Base-by-base conservation (phyloP, 2,329 filamentous ascomycete genomes). In the Furcasterigmium sp. region DNA sequence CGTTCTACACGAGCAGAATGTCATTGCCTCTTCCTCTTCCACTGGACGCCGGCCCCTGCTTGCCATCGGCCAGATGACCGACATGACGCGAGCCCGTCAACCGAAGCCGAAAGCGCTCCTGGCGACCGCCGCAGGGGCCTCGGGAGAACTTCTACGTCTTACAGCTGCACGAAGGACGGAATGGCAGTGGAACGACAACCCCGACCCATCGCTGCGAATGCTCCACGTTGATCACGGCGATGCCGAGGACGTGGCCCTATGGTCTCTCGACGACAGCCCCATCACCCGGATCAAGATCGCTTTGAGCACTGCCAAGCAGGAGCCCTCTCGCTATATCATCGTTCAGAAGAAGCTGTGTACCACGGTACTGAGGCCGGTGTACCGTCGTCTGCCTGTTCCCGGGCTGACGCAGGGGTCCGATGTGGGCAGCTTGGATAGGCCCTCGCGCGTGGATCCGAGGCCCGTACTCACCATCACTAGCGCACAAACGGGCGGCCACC, bases 101-200 rank as follows among this genome's bases (percentile, higher is more conserved):
- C 37, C 51, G 25, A 50, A 44, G 2, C 57, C 54, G 14, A 58
- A 59, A 11, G 60, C 65, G 2, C 58, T 65, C 51, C 66, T 72
- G 47, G 76, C 67, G 48, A 72, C 64, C 53, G 72, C 65, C 5
- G 65, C 72, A 3, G 84, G 84, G n/a, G 68, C 72, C 39, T 72
- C 70, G 13, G 77, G 79, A 2, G 75, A 82, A 49, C 61, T 76
- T 2, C 61, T 88, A 9, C 75, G 76, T 3, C 55, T 88, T 3
- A 59, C 73, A 5, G 65, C 68, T 7, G 57, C 83, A 4, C 64
- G 68, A 4, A 58, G 70, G 18, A 72, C 78, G 38, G 65, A 64
- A 38, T 76, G 75, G 63, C 67, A 70, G n/a, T 85, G 82, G 79
- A 60, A 58, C 1, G 56, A 62, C 3, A 60, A 73, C 28, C 62